Evolutionary conservation across 2,329 filamentous ascomycete genomes (phyloP).

Genomic region (Neonectria coccinea): DNA sequence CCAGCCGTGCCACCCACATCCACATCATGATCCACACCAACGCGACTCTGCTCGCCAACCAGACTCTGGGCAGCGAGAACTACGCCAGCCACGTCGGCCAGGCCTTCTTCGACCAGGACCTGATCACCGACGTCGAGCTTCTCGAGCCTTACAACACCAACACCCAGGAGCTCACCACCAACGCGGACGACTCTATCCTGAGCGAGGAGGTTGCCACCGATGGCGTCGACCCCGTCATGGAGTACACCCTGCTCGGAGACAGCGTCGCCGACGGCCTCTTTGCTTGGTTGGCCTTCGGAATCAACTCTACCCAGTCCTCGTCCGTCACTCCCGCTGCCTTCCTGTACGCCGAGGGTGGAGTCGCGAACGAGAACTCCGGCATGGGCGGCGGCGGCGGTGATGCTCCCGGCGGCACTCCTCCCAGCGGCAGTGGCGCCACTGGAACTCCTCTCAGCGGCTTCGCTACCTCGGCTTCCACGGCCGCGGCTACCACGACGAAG

Average conservation of each 20-base stretch:
- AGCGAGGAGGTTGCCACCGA: constrained; percentile 59
- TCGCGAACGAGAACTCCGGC: constrained; percentile 38
- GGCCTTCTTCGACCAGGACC: constrained; percentile 71
- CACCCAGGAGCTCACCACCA: constrained; percentile 60
- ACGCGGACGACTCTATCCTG: constrained; percentile 63
- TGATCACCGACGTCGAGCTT: constrained; percentile 64
- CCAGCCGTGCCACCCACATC: constrained; percentile 60
- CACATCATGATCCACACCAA: constrained; percentile 57
- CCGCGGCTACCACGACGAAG: constrained; percentile 5
- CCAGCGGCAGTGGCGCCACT: constrained; percentile 12
- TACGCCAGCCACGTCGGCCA: constrained; percentile 72
- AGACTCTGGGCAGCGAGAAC: constrained; percentile 50
- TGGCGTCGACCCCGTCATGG: constrained; percentile 67
- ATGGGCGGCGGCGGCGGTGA: constrained; percentile 14
- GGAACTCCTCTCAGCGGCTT: constrained; percentile 3
- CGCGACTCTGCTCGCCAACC: constrained; percentile 49
- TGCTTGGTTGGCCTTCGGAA: constrained; percentile 66
- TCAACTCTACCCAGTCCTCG: constrained; percentile 52
- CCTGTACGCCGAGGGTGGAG: constrained; percentile 39
- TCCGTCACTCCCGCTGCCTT: constrained; percentile 35
- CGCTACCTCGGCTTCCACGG: constrained; percentile 3
- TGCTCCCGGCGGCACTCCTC: constrained; percentile 25
- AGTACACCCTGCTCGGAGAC: constrained; percentile 69
- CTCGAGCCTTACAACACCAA: constrained; percentile 61
- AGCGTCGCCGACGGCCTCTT: constrained; percentile 63